Base-by-base conservation (phyloP, 306 rosid species). In the Vigna unguiculata region DNA sequence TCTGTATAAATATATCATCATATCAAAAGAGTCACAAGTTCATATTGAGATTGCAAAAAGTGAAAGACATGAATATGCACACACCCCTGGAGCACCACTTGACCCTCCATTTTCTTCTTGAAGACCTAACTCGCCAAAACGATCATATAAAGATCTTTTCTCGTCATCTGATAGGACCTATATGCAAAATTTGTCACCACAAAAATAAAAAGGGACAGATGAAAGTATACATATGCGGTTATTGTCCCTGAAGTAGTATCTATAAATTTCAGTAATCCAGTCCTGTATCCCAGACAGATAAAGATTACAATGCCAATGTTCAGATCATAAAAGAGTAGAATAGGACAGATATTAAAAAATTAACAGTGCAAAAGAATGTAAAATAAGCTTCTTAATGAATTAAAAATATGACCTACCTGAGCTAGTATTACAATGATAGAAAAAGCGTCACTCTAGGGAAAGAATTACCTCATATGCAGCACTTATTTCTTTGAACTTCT, bases 131-230 rank as follows among this genome's bases (percentile, higher is more conserved):
- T 89, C 96, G 58, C 97, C 97, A 85, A 88, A 91, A 84, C 91
- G 97, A 79, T 95, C 99, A 81, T 95, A 95, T 74, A 86, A 74
- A 88, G 97, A 88, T 85, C 97, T 90, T 91, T 95, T 92, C 86
- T 88, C 96, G 69, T 87, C 99, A 87, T 95, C 99, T 86, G 97
- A 92, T 83, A 92, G 90, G 74, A 95, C 97, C 97, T 95, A 87
- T 88, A 89, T 61, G 85, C 72, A 84, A 85, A 78, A 89, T 89
- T 71, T 81, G 87, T 95, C 82, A 92, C 81, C 76, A 84, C 30
- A 69, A 58, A 87, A 82, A 84, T 36, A 55, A 85, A 83, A 81
- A 20, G 45, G 58, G 74, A 65, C 25, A 64, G 75, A 78, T 51
- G 32, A 62, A 86, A 45, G 46, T 67, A 57, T 83, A 75, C 57